Percentiles rank a stretch among this genome's conserved stretches.
These are phyloP conservation scores for Cenchrus americanus DNA, from an alignment of 176 grass and related monocot species.

Conservation along the genomic window DNA sequence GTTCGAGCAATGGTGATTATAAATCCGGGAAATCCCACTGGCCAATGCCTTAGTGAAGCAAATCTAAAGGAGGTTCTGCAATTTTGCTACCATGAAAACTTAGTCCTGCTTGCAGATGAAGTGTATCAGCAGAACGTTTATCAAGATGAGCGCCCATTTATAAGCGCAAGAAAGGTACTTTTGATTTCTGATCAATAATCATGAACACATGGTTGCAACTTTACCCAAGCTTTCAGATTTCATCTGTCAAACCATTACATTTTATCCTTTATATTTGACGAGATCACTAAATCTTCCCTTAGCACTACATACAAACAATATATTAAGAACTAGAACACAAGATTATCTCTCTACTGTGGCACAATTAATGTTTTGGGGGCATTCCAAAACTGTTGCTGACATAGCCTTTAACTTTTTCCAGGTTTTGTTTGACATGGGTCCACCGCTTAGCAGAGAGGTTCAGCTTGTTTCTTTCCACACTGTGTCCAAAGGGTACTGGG, in stretches of 20 bases:
- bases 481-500: constrained; percentile 98
- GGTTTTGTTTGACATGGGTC: constrained; percentile 89
- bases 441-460: constrained; percentile 76
- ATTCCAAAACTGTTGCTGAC: constrained; percentile 28
- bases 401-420: constrained; percentile 44
- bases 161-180: constrained; percentile 88
- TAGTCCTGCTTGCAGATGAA: constrained; percentile 96
- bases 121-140: constrained; percentile 99
- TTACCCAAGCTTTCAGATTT: too few species aligned
- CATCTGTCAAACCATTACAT: too few species aligned
- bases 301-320: too few species aligned
- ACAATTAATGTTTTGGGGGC: neutral
- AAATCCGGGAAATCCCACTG: constrained; percentile 98
- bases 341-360: constrained; percentile 8
- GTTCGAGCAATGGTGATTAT: constrained; percentile 99
- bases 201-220: neutral
- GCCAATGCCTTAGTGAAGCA: constrained; percentile 93
- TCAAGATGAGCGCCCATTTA: constrained; percentile 92
- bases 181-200: neutral
- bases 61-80: constrained; percentile 82
- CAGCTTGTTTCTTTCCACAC: constrained; percentile 97
- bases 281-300: too few species aligned
- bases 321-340: neutral
- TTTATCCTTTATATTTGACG: too few species aligned
- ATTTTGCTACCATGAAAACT: constrained; percentile 87